Base-by-base conservation (phyloP, 2,329 filamentous ascomycete genomes). In the Geosmithia morbida region DNA sequence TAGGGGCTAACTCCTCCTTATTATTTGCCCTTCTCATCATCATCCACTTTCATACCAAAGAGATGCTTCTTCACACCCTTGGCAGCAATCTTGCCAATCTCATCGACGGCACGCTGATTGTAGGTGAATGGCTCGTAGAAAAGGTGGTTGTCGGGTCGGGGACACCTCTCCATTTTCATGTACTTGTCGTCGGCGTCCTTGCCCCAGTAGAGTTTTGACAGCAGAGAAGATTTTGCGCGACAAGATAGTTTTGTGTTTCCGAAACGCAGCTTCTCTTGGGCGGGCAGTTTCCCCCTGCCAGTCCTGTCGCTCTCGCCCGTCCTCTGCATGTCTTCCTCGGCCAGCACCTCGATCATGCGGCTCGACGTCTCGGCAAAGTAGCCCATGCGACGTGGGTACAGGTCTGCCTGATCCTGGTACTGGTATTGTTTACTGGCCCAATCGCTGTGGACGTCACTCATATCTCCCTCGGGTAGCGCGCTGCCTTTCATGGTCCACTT, bases 51-150 rank as follows among this genome's bases (percentile, higher is more conserved):
- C 41, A 14, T 5, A 7, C 40, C 19, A 20, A 43, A 20, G 41
- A 61, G 47, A n/a, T 54, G 46, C 29, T 55, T 48, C 29, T 51
- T 47, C 2, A 61, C 49, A 1, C 52, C 49, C 11, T 51, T 46
- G 17, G 53, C 49, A 33, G 55, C 50, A 20, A 45, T 39, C 42
- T 51, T 49, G 1, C 53, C 53, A 7, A 59, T 49, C 7, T 52
- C 52, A 44, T 54, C 50, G 19, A 54, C 55, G 11, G 62, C 62
- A n/a, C 59, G 55, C 48, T 63, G 58, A 33, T 55, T 56, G 6
- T 77, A 58, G 1, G 64, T 70, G 41, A 75, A 75, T 0, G 64
- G 61, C 45, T 73, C 71, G 57, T 68, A 71, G 56, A 76, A 79
- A 2, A 79, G 59, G 50, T 74, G 70, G 13, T 69, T 61, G 14